These are phyloP conservation scores for Fusarium humuli DNA, from an alignment of 2,329 filamentous ascomycete species.

Conservation along the genomic window DNA sequence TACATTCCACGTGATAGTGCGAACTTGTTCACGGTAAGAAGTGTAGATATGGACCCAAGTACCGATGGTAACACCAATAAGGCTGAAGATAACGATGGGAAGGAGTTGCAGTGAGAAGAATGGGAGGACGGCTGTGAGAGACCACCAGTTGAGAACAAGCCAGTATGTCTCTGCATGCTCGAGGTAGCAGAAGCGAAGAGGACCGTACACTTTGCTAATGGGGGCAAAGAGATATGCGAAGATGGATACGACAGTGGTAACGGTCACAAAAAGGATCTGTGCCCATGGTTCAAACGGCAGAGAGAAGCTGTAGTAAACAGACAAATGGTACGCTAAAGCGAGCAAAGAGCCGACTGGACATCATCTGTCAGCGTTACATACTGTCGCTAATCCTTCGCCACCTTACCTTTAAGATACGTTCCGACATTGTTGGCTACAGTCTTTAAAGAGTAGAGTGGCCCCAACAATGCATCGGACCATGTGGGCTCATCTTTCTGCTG, in stretches of 20 bases:
- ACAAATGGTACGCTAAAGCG: slow-evolving; percentile 19
- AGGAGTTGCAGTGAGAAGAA: slow-evolving; percentile 21
- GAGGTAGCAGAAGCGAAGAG: slow-evolving; percentile 33
- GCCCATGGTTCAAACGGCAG: slow-evolving; percentile 21
- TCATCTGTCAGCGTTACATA: not conserved
- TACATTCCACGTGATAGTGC: slow-evolving; percentile 2
- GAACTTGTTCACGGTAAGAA: slow-evolving; percentile 16
- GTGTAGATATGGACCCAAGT: slow-evolving; percentile 30
- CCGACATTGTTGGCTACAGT: slow-evolving; percentile 18
- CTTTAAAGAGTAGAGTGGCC: slow-evolving; percentile 16
- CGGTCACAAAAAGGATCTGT: slow-evolving; percentile 11
- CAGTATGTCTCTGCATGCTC: slow-evolving; percentile 34
- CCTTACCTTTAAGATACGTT: slow-evolving; percentile 23
- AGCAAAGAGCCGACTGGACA: slow-evolving; percentile 14
- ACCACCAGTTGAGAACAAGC: slow-evolving; percentile 32
- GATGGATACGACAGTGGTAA: rapidly evolving
- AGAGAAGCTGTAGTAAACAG: slow-evolving; percentile 20
- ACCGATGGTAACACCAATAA: slow-evolving; percentile 8
- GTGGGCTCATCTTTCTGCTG: not conserved
- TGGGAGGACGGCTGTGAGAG: slow-evolving; percentile 9
- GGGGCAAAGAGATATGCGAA: slow-evolving; percentile 22
- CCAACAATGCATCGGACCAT: slow-evolving; percentile 5
- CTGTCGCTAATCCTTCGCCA: no score
- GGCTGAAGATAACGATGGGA: slow-evolving; percentile 11
- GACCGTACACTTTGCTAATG: slow-evolving; percentile 21